Evolutionary conservation across 179 eudicot species (phyloP).

Genomic region (Sideroxylon spinosum): DNA sequence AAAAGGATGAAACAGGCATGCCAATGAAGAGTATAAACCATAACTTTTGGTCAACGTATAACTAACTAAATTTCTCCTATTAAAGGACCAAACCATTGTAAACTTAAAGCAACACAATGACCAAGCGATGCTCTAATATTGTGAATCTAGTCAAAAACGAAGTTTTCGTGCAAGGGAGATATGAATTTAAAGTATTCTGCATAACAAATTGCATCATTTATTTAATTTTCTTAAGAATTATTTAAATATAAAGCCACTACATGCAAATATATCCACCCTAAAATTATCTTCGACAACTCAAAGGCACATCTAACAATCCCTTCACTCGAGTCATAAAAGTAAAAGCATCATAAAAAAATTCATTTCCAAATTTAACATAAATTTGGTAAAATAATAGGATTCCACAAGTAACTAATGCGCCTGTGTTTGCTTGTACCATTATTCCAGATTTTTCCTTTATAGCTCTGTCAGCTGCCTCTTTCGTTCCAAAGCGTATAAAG

Average conservation of each 20-base stretch:
- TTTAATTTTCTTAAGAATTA: neutral
- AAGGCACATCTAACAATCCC: neutral
- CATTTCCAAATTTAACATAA: neutral
- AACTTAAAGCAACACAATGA: too few relatives aligned
- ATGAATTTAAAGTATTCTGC: too few relatives aligned
- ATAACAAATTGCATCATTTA: too few relatives aligned
- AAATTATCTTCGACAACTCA: neutral
- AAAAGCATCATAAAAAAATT: neutral
- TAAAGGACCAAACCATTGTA: too few relatives aligned
- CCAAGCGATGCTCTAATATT: too few relatives aligned
- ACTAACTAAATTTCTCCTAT: too few relatives aligned
- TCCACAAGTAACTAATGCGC: neutral
- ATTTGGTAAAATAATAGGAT: neutral
- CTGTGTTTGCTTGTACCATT: conserved; percentile 30
- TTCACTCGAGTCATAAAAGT: neutral
- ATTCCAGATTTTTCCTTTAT: conserved; percentile 54
- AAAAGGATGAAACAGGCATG: too few relatives aligned
- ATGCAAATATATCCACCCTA: neutral
- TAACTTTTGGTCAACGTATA: too few relatives aligned
- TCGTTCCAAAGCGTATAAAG: conserved; percentile 54
- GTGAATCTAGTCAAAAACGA: too few relatives aligned
- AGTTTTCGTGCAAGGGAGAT: too few relatives aligned
- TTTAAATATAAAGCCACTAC: neutral
- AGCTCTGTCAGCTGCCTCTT: conserved; percentile 61
- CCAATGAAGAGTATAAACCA: too few relatives aligned